A percentile compares a stretch with the other conserved stretches of the same genome.
Evolutionary conservation across 1,284 basidiomycete species (phyloP).

Genomic region (Neonothopanus nambi): DNA sequence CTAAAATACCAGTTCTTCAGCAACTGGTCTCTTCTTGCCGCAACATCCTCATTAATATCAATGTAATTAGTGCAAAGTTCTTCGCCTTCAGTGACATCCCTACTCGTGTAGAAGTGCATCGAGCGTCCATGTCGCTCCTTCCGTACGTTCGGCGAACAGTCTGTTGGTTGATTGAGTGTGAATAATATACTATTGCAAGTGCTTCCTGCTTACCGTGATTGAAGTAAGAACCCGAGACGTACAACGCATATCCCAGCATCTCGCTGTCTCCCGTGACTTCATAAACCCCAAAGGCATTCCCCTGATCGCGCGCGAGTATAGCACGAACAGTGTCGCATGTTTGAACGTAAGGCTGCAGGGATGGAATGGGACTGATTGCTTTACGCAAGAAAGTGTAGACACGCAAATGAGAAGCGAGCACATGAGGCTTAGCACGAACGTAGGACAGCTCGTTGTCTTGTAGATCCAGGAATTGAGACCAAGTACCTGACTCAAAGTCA

Average conservation of each 20-base stretch:
- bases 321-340: conserved; percentile 46
- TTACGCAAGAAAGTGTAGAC: conserved; percentile 48
- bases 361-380: conserved; percentile 27
- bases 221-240: conserved; percentile 61
- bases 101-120: conserved; percentile 50
- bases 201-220: conserved; percentile 52
- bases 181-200: conserved; percentile 1
- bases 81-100: conserved; percentile 47
- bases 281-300: conserved; percentile 70
- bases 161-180: conserved; percentile 32
- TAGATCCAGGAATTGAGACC: conserved; percentile 43
- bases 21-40: conserved; percentile 39
- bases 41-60: conserved; percentile 39
- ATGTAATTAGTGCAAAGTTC: conserved; percentile 62
- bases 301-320: conserved; percentile 57
- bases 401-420: conserved; percentile 45
- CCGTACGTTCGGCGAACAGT: conserved; percentile 59
- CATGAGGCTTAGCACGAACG: conserved; percentile 39
- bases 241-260: conserved; percentile 66
- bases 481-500: conserved; percentile 26
- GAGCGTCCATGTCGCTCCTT: conserved; percentile 48
- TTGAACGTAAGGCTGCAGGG: conserved; percentile 37
- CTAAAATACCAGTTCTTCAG: conserved; percentile 53
- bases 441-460: conserved; percentile 51
- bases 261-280: conserved; percentile 54